Percentiles rank a stretch among this genome's conserved stretches.
These are phyloP conservation scores for Lichenothelia convexa DNA, from an alignment of 495 filamentous ascomycete genomes.

Conservation along the genomic window DNA sequence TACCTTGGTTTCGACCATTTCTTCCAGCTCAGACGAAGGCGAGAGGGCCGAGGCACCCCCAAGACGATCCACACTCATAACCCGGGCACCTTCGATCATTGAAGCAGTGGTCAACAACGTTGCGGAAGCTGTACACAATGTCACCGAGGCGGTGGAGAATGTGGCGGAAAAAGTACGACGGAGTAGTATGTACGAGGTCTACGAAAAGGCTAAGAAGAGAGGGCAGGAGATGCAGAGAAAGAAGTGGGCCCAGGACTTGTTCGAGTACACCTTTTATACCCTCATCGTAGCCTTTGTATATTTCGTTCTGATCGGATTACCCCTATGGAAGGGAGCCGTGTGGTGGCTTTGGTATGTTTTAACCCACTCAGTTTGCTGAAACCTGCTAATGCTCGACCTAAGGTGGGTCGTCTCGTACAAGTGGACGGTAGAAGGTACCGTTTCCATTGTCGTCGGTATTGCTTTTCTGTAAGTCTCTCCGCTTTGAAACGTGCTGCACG, in stretches of 20 bases:
- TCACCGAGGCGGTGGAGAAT: background rate
- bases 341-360: slow-evolving; percentile 22
- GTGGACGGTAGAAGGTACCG: slow-evolving; percentile 22
- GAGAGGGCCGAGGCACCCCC: background rate
- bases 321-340: slow-evolving; percentile 26
- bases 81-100: background rate
- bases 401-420: slow-evolving; percentile 17
- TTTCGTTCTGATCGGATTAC: slow-evolving; percentile 24
- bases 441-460: slow-evolving; percentile 21
- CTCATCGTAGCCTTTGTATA: slow-evolving; percentile 20
- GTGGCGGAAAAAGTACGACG: background rate
- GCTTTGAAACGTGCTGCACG: too few relatives aligned
- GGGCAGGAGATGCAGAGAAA: slow-evolving; percentile 15
- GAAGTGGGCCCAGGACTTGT: slow-evolving; percentile 19
- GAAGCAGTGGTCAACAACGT: background rate
- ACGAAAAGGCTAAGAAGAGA: slow-evolving; percentile 13
- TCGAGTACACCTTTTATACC: slow-evolving; percentile 22
- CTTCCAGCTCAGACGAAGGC: background rate
- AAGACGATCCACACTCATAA: background rate
- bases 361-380: background rate
- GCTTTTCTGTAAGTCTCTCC: slow-evolving; percentile 17
- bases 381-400: background rate
- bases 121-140: background rate
- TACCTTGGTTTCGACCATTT: background rate
- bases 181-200: slow-evolving; percentile 6